A percentile compares a stretch with the other conserved stretches of the same genome.
Conservation (phyloP, 495 filamentous ascomycete genomes). For the Bacidia rubella region DNA sequence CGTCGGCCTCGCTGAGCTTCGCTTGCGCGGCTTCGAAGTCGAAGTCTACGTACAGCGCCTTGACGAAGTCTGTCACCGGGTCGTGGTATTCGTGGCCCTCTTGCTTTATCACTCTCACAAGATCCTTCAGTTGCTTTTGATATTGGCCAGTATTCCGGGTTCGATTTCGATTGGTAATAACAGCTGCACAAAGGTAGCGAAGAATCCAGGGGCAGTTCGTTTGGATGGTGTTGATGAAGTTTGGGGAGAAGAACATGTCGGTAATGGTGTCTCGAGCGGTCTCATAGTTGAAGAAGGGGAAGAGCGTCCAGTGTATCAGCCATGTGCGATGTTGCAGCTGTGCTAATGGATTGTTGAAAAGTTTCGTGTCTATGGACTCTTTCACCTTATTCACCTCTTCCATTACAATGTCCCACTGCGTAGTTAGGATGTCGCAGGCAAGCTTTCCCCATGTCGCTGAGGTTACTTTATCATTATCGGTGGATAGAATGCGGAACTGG, state of each 20-base stretch:
- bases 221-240: slow-evolving; percentile 98
- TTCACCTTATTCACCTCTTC: slow-evolving; percentile 90
- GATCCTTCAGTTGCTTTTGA: slow-evolving; percentile 95
- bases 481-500: slow-evolving; percentile 92
- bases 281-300: slow-evolving; percentile 98
- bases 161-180: slow-evolving; percentile 86
- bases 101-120: slow-evolving; percentile 86
- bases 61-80: slow-evolving; percentile 89
- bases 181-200: slow-evolving; percentile 84
- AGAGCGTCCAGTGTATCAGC: slow-evolving; percentile 96
- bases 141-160: slow-evolving; percentile 68
- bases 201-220: slow-evolving; percentile 95
- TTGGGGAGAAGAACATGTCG: slow-evolving; percentile 89
- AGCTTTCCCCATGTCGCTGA: slow-evolving; percentile 95
- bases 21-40: slow-evolving; percentile 97
- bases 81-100: slow-evolving; percentile 96
- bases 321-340: slow-evolving; percentile 91
- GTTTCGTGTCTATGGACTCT: slow-evolving; percentile 77
- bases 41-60: slow-evolving; percentile 93
- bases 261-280: slow-evolving; percentile 77
- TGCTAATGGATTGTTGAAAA: slow-evolving; percentile 89
- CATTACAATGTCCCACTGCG: slow-evolving; percentile 90
- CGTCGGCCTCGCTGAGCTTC: slow-evolving; percentile 79
- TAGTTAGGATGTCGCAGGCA: slow-evolving; percentile 81
- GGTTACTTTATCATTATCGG: slow-evolving; percentile 91